These are phyloP conservation scores for Catharanthus roseus DNA, from an alignment of 257 asterid genomes.

Conservation along the genomic window DNA sequence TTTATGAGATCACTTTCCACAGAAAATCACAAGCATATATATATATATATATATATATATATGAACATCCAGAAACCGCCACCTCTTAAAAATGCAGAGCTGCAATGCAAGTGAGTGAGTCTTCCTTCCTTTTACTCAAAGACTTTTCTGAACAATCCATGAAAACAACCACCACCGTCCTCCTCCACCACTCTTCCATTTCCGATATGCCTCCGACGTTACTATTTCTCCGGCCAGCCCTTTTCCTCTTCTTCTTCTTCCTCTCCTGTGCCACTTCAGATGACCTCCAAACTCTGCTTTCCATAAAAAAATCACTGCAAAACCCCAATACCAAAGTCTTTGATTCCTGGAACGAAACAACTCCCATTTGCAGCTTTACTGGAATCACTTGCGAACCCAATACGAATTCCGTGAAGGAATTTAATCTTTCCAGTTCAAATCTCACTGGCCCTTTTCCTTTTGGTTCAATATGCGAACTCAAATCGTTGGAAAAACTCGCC, in stretches of 20 bases:
- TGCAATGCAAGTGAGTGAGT: background rate
- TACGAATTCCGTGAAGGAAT: conserved; percentile 40
- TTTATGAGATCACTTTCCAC: background rate
- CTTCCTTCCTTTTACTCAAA: conserved; percentile 28
- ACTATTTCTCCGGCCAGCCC: conserved; percentile 17
- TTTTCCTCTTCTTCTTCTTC: conserved; percentile 24
- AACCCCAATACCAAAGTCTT: conserved; percentile 35
- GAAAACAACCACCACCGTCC: conserved; percentile 4
- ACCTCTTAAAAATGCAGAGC: conserved; percentile 24
- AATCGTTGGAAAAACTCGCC: conserved; percentile 52
- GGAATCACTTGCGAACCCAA: conserved; percentile 59
- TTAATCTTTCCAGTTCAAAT: conserved; percentile 50
- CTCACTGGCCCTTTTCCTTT: conserved; percentile 49
- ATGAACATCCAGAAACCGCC: conserved; percentile 1
- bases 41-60: too few relatives aligned
- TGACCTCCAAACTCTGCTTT: conserved; percentile 51
- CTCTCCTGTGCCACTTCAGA: conserved; percentile 44
- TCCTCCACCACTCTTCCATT: conserved; percentile 11
- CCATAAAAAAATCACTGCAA: conserved; percentile 49
- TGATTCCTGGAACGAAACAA: conserved; percentile 48
- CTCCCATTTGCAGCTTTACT: conserved; percentile 34
- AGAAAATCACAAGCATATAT: conserved; percentile 8
- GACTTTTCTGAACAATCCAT: conserved; percentile 11
- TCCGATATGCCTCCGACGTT: conserved; percentile 40
- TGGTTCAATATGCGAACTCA: conserved; percentile 43